Conservation (phyloP, 2,329 filamentous ascomycete genomes). For the Uncinocarpus reesii region DNA sequence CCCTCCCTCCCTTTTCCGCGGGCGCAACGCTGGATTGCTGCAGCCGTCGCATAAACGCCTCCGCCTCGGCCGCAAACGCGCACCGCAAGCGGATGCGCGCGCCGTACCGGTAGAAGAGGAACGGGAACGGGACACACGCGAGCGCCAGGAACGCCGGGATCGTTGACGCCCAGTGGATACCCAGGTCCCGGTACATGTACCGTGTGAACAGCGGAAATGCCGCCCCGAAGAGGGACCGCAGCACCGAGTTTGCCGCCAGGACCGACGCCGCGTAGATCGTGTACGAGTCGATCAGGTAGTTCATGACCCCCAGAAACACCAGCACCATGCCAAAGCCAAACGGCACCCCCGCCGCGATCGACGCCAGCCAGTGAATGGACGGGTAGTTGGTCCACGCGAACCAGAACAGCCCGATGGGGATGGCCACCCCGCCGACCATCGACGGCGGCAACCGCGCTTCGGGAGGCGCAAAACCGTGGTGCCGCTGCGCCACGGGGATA, state of each 20-base stretch:
- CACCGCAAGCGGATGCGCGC: constrained; percentile 52
- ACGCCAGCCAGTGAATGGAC: constrained; percentile 46
- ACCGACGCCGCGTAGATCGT: constrained; percentile 68
- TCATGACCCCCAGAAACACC: constrained; percentile 56
- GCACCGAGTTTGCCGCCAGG: constrained; percentile 65
- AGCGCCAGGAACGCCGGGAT: constrained; percentile 65
- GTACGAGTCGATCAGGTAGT: constrained; percentile 59
- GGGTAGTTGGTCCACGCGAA: constrained; percentile 57
- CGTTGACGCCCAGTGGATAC: constrained; percentile 65
- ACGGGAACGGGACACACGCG: constrained; percentile 62
- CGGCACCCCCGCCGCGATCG: constrained; percentile 41
- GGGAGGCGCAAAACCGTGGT: constrained; percentile 50
- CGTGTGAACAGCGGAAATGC: constrained; percentile 67
- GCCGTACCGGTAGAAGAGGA: constrained; percentile 67
- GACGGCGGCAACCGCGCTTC: constrained; percentile 55
- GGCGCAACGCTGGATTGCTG: constrained; percentile 15
- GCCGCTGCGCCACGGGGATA: constrained; percentile 34
- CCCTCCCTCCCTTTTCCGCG: background rate
- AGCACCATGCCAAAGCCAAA: constrained; percentile 48
- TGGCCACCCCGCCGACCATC: constrained; percentile 51
- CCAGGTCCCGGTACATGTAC: constrained; percentile 42
- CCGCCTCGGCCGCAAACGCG: constrained; percentile 59
- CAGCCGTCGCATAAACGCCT: constrained; percentile 46
- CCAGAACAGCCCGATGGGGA: constrained; percentile 58
- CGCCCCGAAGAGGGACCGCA: constrained; percentile 67